Evolutionary conservation across 2,329 filamentous ascomycete genomes (phyloP), one percentile per base, ranked within the genome.

Genomic region (Periconia macrospinosa): DNA sequence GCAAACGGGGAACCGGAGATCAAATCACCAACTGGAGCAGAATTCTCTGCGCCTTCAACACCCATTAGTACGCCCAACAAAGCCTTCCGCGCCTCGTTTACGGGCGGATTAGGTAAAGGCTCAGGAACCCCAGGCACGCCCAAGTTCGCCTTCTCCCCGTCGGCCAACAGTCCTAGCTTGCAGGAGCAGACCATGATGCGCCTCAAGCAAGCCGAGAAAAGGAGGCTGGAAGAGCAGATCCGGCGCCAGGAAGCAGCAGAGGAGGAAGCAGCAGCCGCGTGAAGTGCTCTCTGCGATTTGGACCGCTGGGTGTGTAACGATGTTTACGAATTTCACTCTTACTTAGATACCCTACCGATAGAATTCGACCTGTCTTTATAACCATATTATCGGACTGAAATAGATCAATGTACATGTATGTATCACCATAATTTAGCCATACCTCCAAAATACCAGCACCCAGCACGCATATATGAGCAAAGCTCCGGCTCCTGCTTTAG

Each of bases 1-100:
- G 82, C 81, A 3, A 76, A 74, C 18, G 79, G 76, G 53, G 79
- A 82, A 52, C 81, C 83, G 6, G 81, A 84, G 23, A 68, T 80
- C 46, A 60, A 62, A 45, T 62, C 65, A 13, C 55, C 63, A 19
- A 44, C 57, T 27, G 23, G 23, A 27, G 23, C 23, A 5, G 42
- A 55, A 52, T 27, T 49, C 19, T 62, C 65, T 2, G 65, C 63
- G 9, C 70, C 69, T 3, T 65, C 59, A 5, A 73, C 70, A 17
- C 72, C 74, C 6, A 13, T 60, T 7, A 54, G 65, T 2, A 67
- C 65, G 10, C 67, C 61, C 2, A 67, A 60, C 14, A 68, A 66
- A 47, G 55, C 62, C 0, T 69, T 71, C 55, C 54, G 64, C 15
- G 55, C 62, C 1, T 71, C 70, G 0, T 68, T 71, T 42, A 63